Evolutionary conservation across 1,139 yeast genomes (phyloP).

Genomic region (Scheffersomyces insectosa): DNA sequence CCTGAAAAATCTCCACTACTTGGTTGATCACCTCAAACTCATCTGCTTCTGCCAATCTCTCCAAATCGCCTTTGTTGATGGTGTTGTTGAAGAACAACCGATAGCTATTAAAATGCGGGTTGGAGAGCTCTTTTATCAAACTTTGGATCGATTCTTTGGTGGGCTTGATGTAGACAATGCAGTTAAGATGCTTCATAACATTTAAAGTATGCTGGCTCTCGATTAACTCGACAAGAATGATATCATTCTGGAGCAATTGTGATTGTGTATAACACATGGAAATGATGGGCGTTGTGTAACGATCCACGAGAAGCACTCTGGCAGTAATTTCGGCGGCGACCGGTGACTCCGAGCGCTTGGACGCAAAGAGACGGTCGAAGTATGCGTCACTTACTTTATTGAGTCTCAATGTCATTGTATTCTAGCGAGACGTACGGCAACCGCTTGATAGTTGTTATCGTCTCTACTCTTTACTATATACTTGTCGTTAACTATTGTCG

Average conservation of each 20-base stretch:
- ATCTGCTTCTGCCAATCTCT: slow-evolving; percentile 86
- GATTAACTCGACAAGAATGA: slow-evolving; percentile 76
- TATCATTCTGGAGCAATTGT: slow-evolving; percentile 74
- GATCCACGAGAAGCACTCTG: slow-evolving; percentile 76
- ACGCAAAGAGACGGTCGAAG: slow-evolving; percentile 37
- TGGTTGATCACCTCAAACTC: slow-evolving; percentile 75
- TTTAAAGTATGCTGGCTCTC: slow-evolving; percentile 64
- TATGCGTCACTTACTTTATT: slow-evolving; percentile 37
- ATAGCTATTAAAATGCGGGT: slow-evolving; percentile 79
- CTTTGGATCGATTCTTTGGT: slow-evolving; percentile 59
- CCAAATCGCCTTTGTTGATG: slow-evolving; percentile 73
- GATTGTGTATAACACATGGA: slow-evolving; percentile 90
- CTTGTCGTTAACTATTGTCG: no score
- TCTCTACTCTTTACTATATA: no score
- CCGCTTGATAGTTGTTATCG: not conserved
- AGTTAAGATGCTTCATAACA: slow-evolving; percentile 74
- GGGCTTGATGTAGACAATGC: slow-evolving; percentile 81
- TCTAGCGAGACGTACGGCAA: not conserved
- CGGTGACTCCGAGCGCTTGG: slow-evolving; percentile 16
- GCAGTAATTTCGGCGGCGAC: slow-evolving; percentile 46
- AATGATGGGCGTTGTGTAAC: slow-evolving; percentile 75
- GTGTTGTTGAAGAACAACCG: slow-evolving; percentile 76
- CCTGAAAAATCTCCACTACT: slow-evolving; percentile 83
- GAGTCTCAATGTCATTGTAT: slow-evolving; percentile 32
- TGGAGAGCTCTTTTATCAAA: slow-evolving; percentile 63